A percentile compares a stretch with the other conserved stretches of the same genome.
Evolutionary conservation across 1,284 basidiomycete species (phyloP).

Genomic region (Wallemia ichthyophaga): DNA sequence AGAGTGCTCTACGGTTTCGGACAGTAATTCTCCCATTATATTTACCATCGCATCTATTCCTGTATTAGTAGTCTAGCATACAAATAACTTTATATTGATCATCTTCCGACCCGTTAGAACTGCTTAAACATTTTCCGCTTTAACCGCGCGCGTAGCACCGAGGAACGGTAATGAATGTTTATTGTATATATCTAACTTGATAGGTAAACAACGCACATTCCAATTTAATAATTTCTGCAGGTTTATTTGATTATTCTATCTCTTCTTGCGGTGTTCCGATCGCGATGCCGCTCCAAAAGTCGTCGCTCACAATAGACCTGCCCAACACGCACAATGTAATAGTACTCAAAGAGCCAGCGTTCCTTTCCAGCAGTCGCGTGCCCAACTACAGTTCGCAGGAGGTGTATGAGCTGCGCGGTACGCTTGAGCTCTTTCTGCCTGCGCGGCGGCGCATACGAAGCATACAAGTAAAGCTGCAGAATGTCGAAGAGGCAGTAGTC

Average conservation of each 20-base stretch:
- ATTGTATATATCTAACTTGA: too few relatives aligned
- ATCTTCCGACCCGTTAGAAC: too few relatives aligned
- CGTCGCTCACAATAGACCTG: background rate
- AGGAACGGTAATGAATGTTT: too few relatives aligned
- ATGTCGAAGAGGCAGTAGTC: background rate
- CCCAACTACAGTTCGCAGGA: background rate
- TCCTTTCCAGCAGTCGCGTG: background rate
- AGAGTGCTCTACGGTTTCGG: constrained; percentile 65
- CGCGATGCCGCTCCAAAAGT: background rate
- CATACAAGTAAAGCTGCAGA: background rate
- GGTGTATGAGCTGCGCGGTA: background rate
- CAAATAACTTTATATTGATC: too few relatives aligned
- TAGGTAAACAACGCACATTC: background rate
- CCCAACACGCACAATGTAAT: background rate
- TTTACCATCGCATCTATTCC: too few relatives aligned
- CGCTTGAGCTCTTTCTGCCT: background rate
- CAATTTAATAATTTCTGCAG: too few relatives aligned
- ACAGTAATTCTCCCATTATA: constrained; percentile 20
- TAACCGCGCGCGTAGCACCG: too few relatives aligned
- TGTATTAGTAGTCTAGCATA: too few relatives aligned
- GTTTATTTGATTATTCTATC: too few relatives aligned
- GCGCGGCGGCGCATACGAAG: background rate
- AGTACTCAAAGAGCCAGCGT: background rate
- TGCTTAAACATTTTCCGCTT: too few relatives aligned
- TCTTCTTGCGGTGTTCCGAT: too few relatives aligned